Percentiles rank a stretch among this genome's conserved stretches.
These are phyloP conservation scores for Baeospora myosura DNA, from an alignment of 1,284 basidiomycete genomes.

Conservation along the genomic window DNA sequence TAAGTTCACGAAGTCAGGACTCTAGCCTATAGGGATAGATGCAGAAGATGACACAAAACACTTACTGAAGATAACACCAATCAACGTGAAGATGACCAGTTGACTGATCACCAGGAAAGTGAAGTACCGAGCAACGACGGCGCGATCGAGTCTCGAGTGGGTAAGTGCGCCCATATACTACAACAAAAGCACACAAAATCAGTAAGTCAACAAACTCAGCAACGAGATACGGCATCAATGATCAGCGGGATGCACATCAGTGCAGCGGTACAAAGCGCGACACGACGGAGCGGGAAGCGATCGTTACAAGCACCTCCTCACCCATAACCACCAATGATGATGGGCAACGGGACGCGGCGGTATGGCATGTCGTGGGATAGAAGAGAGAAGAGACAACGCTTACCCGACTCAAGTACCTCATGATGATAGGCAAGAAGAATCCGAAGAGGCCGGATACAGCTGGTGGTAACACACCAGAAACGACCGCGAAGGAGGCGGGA, in stretches of 20 bases:
- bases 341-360: too few species aligned
- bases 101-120: constrained; percentile 88
- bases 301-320: background rate
- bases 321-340: background rate
- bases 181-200: constrained; percentile 20
- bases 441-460: constrained; percentile 83
- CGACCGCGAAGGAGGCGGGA: constrained; percentile 56
- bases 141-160: constrained; percentile 77
- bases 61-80: constrained; percentile 82
- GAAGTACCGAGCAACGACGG: constrained; percentile 86
- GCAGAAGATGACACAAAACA: constrained; percentile 5
- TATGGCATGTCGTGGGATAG: too few species aligned
- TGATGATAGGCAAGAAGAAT: constrained; percentile 81
- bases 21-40: too few species aligned
- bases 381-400: constrained; percentile 4
- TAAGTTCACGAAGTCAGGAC: constrained; percentile 4
- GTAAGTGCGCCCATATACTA: constrained; percentile 78
- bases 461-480: constrained; percentile 86
- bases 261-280: too few species aligned
- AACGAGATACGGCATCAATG: too few species aligned
- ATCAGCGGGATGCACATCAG: background rate
- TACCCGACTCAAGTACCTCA: constrained; percentile 66
- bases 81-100: constrained; percentile 85
- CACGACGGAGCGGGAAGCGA: background rate
- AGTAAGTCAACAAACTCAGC: too few species aligned